Base-by-base conservation (phyloP, 257 asterid species). In the Capsicum pubescens region DNA sequence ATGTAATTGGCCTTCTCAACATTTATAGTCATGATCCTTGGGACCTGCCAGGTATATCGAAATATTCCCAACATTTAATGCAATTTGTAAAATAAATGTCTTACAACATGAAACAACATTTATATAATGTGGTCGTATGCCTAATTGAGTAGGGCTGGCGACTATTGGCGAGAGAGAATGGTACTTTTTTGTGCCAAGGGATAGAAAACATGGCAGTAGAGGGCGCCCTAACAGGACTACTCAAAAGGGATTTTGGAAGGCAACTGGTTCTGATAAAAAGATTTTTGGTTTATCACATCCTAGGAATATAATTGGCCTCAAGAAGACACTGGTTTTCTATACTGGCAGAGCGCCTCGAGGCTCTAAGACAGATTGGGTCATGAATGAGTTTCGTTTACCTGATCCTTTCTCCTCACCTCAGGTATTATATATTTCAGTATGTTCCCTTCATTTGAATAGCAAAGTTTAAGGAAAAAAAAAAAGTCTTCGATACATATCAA, bases 131-230 rank as follows among this genome's bases (percentile, higher is more conserved):
- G 2, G 9, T 0, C 7, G 16, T 54, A 15, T 56, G 21, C 19
- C 50, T 57, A 52, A 15, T 80, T 35, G 81, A 55, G 79, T 84
- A 92, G 97, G 90, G 79, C 86, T 90, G 84, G 93, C 97, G 0
- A 93, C 91, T n/a, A 91, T 89, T 54, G 97, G 96, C 2, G 97
- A 92, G 82, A 90, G 97, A 78, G 97, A 92, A 83, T 93, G 97
- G 97, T 92, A 91, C 48, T 93, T 93, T 63, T 91, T 93, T 35
- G 97, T 93, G 86, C 90, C 89, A 0, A 80, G 95, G 78, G 95
- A 93, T 84, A 86, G 87, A 21, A 93, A 90, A 59, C 95, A 89
- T 61, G 95, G 97, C 10, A 90, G 88, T 44, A 94, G 95, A 71
- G 96, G 97, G 32, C 84, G 97, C 85, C 97, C 97, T 0, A 93